phyloP scores from a whole-genome alignment of 1,284 basidiomycete species.

The Stereum hirsutum region DNA sequence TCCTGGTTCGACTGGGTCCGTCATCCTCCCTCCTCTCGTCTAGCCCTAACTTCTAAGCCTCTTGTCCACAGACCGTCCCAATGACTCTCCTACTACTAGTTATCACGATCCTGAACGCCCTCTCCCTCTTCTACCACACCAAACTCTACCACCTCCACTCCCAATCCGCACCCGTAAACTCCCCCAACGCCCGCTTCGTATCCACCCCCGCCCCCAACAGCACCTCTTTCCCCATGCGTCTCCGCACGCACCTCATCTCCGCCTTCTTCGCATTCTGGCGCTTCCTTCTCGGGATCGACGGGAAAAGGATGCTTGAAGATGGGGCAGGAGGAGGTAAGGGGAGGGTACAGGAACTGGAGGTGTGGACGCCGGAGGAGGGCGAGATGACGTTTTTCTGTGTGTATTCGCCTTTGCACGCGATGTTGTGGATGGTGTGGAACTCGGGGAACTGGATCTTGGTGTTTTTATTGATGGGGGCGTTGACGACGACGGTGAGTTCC shows the following conservation, averaged over 20 bases:
- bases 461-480: conserved; percentile 51
- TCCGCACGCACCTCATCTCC: conserved; percentile 35
- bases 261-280: conserved; percentile 45
- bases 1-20: conserved; percentile 74
- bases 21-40: background rate
- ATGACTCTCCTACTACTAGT: conserved; percentile 43
- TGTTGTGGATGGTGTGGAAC: conserved; percentile 64
- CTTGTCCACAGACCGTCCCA: conserved; percentile 42
- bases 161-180: conserved; percentile 52
- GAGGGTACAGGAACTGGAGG: conserved; percentile 60
- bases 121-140: conserved; percentile 60
- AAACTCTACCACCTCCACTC: conserved; percentile 58
- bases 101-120: conserved; percentile 42
- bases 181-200: conserved; percentile 61
- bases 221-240: conserved; percentile 32
- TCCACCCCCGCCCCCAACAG: conserved; percentile 25
- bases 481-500: conserved; percentile 48
- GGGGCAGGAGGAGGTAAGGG: conserved; percentile 25
- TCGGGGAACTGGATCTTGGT: conserved; percentile 70
- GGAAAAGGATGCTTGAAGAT: conserved; percentile 33
- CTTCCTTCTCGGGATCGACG: conserved; percentile 57
- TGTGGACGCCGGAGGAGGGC: conserved; percentile 71
- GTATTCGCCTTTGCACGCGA: conserved; percentile 68
- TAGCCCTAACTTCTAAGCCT: background rate
- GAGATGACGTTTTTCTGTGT: conserved; percentile 61